Conservation (phyloP, 1,284 basidiomycete genomes). For the Lentinula novae-zelandiae region DNA sequence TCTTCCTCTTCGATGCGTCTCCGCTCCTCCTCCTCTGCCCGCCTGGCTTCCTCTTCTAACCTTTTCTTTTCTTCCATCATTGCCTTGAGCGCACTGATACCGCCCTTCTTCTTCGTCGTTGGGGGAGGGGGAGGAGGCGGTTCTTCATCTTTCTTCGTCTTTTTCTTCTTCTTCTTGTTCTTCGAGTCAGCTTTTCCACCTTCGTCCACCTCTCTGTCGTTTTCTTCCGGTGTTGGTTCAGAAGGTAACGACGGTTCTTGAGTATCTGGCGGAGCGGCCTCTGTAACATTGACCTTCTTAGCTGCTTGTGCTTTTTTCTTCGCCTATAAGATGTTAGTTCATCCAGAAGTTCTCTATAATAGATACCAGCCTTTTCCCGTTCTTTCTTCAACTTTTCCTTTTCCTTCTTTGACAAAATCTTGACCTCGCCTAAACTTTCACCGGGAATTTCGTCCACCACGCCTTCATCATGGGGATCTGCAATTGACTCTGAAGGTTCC, state of each 20-base stretch:
- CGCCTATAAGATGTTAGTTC: constrained; percentile 47
- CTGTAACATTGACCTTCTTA: constrained; percentile 59
- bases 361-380: constrained; percentile 72
- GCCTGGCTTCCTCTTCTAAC: constrained; percentile 75
- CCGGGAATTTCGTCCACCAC: constrained; percentile 38
- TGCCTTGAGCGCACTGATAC: constrained; percentile 72
- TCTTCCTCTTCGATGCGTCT: constrained; percentile 85
- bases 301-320: constrained; percentile 94
- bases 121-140: constrained; percentile 42
- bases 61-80: constrained; percentile 89
- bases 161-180: constrained; percentile 90
- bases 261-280: constrained; percentile 25
- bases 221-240: constrained; percentile 25
- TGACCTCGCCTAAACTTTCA: constrained; percentile 32
- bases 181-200: constrained; percentile 56
- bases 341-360: neutral
- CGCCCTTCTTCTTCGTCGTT: constrained; percentile 69
- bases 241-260: constrained; percentile 8
- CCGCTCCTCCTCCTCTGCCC: constrained; percentile 70
- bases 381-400: constrained; percentile 95
- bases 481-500: constrained; percentile 23
- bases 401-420: constrained; percentile 85
- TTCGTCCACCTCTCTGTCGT: constrained; percentile 49
- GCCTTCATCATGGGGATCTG: constrained; percentile 40
- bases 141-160: constrained; percentile 71